Conservation (phyloP, 495 filamentous ascomycete species). For the Podospora anserina region DNA sequence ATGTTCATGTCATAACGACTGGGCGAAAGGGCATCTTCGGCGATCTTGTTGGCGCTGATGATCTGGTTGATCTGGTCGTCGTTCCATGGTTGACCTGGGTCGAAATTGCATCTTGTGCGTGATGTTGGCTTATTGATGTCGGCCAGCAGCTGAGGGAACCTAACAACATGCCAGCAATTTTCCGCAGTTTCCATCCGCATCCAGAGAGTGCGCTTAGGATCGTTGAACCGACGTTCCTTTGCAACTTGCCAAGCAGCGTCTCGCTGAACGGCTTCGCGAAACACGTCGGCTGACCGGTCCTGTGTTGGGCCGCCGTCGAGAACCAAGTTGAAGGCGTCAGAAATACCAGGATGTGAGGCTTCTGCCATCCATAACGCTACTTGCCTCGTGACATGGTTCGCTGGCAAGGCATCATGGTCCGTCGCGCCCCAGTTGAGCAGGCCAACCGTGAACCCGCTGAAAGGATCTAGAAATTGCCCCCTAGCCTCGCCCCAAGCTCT, state of each 20-base stretch:
- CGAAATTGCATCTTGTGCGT: too few relatives aligned
- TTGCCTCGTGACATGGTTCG: background rate
- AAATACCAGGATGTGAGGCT: background rate
- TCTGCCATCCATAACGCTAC: background rate
- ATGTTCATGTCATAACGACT: too few relatives aligned
- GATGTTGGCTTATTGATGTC: too few relatives aligned
- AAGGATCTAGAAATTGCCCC: too few relatives aligned
- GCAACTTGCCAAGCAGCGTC: background rate
- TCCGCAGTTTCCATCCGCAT: background rate
- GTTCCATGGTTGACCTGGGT: too few relatives aligned
- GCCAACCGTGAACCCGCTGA: too few relatives aligned
- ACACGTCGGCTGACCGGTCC: background rate
- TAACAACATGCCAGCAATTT: background rate
- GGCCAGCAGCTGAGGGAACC: background rate
- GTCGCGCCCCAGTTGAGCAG: too few relatives aligned
- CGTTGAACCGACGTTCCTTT: background rate
- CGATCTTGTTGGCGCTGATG: too few relatives aligned
- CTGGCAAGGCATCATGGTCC: background rate
- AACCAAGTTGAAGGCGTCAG: background rate
- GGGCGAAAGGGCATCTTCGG: too few relatives aligned
- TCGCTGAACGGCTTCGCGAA: background rate
- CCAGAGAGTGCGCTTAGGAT: background rate
- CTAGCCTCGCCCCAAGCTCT: background rate
- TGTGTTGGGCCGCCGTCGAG: background rate
- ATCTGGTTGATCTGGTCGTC: too few relatives aligned